Percentiles rank a stretch among this genome's conserved stretches.
These are phyloP conservation scores for Mycena haematopus DNA, from an alignment of 768 basidiomycete genomes.

Conservation along the genomic window DNA sequence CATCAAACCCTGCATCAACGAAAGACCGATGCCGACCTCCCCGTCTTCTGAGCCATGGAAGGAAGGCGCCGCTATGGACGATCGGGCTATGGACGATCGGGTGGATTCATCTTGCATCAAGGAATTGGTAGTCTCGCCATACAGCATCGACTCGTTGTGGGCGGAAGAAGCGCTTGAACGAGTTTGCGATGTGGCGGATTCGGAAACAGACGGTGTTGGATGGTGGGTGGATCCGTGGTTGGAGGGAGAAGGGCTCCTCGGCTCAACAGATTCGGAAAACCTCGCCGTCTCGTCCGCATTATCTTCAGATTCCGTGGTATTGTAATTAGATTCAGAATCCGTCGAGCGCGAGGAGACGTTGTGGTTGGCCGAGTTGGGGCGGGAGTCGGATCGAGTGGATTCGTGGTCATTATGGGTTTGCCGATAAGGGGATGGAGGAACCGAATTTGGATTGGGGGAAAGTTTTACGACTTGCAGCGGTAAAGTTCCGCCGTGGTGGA, in stretches of 20 bases:
- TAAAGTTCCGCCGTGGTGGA: conserved; percentile 12
- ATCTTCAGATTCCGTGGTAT: conserved; percentile 23
- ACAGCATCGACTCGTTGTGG: conserved; percentile 5
- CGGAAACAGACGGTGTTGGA: conserved; percentile 15
- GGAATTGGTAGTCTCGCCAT: conserved; percentile 8
- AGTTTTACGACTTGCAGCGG: conserved; percentile 29
- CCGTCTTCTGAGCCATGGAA: conserved; percentile 48
- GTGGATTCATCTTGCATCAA: conserved; percentile 22
- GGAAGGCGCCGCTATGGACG: conserved; percentile 32
- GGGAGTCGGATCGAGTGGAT: conserved; percentile 3
- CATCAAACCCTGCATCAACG: conserved; percentile 63
- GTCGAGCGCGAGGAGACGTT: conserved; percentile 10
- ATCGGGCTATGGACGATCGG: conserved; percentile 32
- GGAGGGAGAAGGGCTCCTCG: conserved; percentile 12
- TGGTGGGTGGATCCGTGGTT: conserved; percentile 4
- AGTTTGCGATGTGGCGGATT: neutral
- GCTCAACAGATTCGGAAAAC: conserved; percentile 16
- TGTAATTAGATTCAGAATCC: conserved; percentile 26
- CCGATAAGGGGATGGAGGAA: conserved; percentile 27
- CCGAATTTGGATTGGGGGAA: conserved; percentile 14
- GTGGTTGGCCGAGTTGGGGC: conserved; percentile 4
- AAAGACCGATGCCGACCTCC: conserved; percentile 72
- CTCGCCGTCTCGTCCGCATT: conserved; percentile 19
- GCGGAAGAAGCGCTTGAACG: conserved; percentile 1
- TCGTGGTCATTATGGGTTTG: conserved; percentile 6